Conservation (phyloP, 2,329 filamentous ascomycete species). For the Colletotrichum sojae region DNA sequence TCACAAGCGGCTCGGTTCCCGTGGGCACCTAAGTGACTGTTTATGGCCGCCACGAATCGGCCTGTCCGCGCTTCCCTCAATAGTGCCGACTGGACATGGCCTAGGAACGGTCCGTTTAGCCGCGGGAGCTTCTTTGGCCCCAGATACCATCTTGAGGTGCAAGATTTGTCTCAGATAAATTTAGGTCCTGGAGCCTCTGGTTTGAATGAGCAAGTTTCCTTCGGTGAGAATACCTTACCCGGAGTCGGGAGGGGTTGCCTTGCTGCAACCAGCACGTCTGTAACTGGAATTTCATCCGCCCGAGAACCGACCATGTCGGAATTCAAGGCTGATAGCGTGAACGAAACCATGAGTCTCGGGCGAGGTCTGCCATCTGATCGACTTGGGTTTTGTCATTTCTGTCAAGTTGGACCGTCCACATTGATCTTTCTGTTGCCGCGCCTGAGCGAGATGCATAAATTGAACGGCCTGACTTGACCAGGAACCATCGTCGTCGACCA, state of each 20-base stretch:
- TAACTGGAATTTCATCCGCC: constrained; percentile 13
- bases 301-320: background rate
- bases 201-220: background rate
- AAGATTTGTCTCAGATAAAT: constrained; percentile 15
- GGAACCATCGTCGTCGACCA: background rate
- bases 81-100: background rate
- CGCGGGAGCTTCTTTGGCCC: constrained; percentile 4
- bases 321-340: background rate
- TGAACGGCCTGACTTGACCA: background rate
- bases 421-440: background rate
- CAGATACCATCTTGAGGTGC: too few species aligned
- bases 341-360: background rate
- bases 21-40: too few species aligned
- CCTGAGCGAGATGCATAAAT: background rate
- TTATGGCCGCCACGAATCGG: too few species aligned
- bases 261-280: background rate
- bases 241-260: background rate
- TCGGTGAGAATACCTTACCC: background rate
- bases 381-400: background rate
- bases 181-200: background rate
- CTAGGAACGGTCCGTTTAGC: constrained; percentile 1
- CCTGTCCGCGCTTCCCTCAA: background rate
- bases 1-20: too few species aligned
- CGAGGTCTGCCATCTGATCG: constrained; percentile 16
- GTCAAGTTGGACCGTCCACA: background rate